Conservation (phyloP, 345 rosid genomes). For the Rhodamnia rubescens region DNA sequence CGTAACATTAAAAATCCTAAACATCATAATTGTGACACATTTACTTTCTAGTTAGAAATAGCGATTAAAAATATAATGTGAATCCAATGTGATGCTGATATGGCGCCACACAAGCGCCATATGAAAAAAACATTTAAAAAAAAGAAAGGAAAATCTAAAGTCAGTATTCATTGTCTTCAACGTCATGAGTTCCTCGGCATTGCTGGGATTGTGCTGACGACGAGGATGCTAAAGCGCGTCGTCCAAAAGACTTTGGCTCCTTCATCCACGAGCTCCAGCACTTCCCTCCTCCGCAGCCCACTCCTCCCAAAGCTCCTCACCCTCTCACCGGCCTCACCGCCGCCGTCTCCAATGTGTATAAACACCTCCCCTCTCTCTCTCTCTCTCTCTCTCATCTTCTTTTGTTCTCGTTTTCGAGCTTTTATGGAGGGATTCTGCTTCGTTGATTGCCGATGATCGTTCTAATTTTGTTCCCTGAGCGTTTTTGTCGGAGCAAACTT, state of each 20-base stretch:
- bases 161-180: too few relatives aligned
- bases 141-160: too few relatives aligned
- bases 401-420: too few relatives aligned
- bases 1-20: too few relatives aligned
- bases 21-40: too few relatives aligned
- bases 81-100: too few relatives aligned
- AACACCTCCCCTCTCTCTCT: not conserved
- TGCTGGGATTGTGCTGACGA: slow-evolving; percentile 56
- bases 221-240: slow-evolving; percentile 53
- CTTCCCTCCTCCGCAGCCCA: slow-evolving; percentile 93
- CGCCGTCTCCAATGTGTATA: slow-evolving; percentile 80
- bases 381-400: not conserved
- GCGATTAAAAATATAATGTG: too few relatives aligned
- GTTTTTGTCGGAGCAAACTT: too few relatives aligned
- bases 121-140: too few relatives aligned
- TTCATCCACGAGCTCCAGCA: slow-evolving; percentile 63
- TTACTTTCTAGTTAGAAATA: too few relatives aligned
- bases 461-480: too few relatives aligned
- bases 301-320: slow-evolving; percentile 97
- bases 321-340: slow-evolving; percentile 80
- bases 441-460: not conserved
- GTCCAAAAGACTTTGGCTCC: slow-evolving; percentile 81
- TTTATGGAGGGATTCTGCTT: not conserved
- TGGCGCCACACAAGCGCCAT: too few relatives aligned
- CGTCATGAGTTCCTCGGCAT: slow-evolving; percentile 24